Evolutionary conservation across 139 green algal genomes (phyloP), one percentile per base, ranked within the genome.

Genomic region (Chlamydomonas schloesseri): DNA sequence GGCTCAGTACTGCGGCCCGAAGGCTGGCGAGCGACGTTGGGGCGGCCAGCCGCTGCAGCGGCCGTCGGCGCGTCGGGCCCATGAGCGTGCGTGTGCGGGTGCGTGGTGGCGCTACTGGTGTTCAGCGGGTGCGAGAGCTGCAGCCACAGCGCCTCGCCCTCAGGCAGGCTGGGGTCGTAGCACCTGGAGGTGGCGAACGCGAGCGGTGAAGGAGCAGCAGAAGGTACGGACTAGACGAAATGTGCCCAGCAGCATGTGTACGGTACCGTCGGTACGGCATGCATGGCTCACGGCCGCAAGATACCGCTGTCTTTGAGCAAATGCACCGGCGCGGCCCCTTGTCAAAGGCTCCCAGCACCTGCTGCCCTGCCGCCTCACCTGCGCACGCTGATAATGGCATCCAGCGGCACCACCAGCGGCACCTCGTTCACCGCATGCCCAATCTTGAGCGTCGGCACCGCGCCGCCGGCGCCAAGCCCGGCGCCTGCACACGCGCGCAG

Each of bases 101-200:
- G 74, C 11, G 53, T 24, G 33, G 42, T 2, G 42, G n/a, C 24
- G 64, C 3, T 24, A 24, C 33, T 10, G 37, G 10, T 73, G 37
- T 29, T 42, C 0, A 84, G 76, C 24, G 71, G 64, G 46, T 60
- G 76, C 0, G 64, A 57, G 47, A 93, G 87, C 23, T 81, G 67
- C 23, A 97, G 46, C 95, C 95, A 97, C 20, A 97, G 83, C 2
- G 87, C 93, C 68, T 89, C 81, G 3, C 94, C 94, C 36, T 80
- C 69, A 3, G 93, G 93, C 73, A 97, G 81, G 71, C 88, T 94
- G 31, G 93, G 93, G 69, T 97, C 93, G 53, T 31, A 57, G 3
- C 28, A 23, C 46, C 78, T 84, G 78, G 1, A 24, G 15, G 36
- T n/a, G 14, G 68, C 14, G 65, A 29, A 13, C 28, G 65, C 28